Evolutionary conservation across 208 protist genomes (phyloP), one percentile per base, ranked within the genome.

Genomic region (Phytomonas sp.): DNA sequence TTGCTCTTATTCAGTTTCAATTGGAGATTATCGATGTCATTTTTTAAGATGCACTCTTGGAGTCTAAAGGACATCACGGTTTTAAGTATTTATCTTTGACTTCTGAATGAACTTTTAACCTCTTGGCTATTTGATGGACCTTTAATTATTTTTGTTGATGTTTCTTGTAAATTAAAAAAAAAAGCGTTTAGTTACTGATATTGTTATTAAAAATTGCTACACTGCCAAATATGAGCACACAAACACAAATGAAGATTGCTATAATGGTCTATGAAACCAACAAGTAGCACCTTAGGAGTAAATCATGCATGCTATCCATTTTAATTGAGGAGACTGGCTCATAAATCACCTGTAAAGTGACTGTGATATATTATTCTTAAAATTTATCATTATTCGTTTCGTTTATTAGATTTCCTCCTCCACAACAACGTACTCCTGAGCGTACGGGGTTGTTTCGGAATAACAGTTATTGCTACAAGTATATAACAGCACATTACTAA

Each of bases 401-500:
- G 33, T 65, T 65, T 65, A 60, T 82, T 76, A 95, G 10, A 96
- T 73, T 66, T 96, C 91, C 29, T 89, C 81, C 76, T 96, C 86
- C 29, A 91, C 84, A 19, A 93, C 71, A 14, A 77, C 79, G 60
- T 90, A 82, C 75, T 96, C 88, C 6, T 64, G 59, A 26, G 78
- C 60, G 71, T 96, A 96, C 0, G 86, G 66, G n/a, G 56, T 60
- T 31, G 29, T 42, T 63, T 82, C 81, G 7, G 34, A 29, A 66
- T 88, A 84, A 79, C 87, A 96, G 73, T 91, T 78, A 19, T 61
- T 71, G 52, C 76, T 80, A 73, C 91, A 96, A 26, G 91, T 94
- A 64, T 85, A 94, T 23, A 94, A 77, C 23, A 88, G 66, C 33
- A 96, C 72, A 70, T 92, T 94, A 60, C 85, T 86, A 73, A 96